Base-by-base conservation (phyloP, 148 eudicot species). In the Drosera capensis region DNA sequence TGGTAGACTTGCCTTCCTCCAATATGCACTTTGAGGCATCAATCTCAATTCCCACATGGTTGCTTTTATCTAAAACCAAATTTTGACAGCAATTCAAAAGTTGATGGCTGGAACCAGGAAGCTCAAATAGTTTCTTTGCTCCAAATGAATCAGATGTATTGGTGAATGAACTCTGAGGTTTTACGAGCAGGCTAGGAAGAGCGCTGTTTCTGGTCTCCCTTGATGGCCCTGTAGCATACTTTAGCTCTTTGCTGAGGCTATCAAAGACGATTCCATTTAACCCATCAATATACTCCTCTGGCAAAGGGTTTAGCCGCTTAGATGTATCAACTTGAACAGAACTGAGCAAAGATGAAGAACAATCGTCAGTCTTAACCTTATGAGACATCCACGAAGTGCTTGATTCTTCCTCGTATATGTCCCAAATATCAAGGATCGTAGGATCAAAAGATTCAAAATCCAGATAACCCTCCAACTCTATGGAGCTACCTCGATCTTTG, bases 141-240 rank as follows among this genome's bases (percentile, higher is more conserved):
- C 20, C 46, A 19, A 54, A 36, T 23, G 59, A 58, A 38, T 43
- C 22, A 17, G 60, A 60, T 17, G 59, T 21, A 45, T 61, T 58
- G 20, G 70, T 57, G 38, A 71, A 25, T 26, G 65, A 60, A 58
- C 71, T 70, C 56, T 64, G 79, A 18, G 66, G 49, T 35, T 52
- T 56, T 21, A 29, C 41, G 4, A 41, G 69, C 25, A 39, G 29
- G 48, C 40, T 29, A 19, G n/a, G 19, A 28, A 46, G 45, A 28
- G 25, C 6, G 4, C 40, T 52, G 34, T 43, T 31, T 45, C 56
- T 62, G 52, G 39, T 29, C 17, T 46, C 24, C 45, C 43, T 49
- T 12, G 51, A 57, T 25, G 55, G 24, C 13, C 48, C 20, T 1
- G 53, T 45, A 31, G 48, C 43, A 20, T 56, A 34, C 48, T 48